Conservation (phyloP, 176 grass and related monocot species). For the Phoenix roebelenii region DNA sequence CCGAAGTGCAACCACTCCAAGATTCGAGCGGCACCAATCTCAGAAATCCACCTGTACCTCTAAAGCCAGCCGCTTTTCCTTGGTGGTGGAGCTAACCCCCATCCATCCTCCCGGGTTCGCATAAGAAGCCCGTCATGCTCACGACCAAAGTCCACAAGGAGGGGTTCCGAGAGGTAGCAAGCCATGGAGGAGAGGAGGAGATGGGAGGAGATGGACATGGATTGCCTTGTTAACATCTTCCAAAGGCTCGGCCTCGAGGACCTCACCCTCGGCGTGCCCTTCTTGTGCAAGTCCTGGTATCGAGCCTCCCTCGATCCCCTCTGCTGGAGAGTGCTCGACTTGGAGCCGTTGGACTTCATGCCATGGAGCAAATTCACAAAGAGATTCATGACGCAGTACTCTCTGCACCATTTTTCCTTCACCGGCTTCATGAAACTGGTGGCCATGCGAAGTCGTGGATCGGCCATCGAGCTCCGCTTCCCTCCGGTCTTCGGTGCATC, state of each 20-base stretch:
- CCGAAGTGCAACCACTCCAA: no score
- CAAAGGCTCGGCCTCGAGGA: not conserved
- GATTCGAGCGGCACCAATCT: no score
- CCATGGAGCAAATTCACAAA: not conserved
- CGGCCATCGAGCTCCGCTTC: not conserved
- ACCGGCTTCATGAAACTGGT: not conserved
- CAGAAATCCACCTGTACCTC: no score
- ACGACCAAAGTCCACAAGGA: no score
- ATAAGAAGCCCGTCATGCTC: no score
- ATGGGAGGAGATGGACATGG: constrained; percentile 7
- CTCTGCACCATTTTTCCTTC: not conserved
- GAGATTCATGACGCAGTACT: not conserved
- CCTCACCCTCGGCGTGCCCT: not conserved
- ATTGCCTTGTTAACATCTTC: constrained; percentile 1
- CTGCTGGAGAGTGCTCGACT: not conserved
- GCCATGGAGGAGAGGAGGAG: not conserved
- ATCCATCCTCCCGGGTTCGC: no score
- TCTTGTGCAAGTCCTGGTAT: not conserved
- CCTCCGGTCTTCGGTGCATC: not conserved
- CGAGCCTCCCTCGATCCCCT: not conserved
- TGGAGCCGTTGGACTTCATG: not conserved
- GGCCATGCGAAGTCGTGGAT: not conserved
- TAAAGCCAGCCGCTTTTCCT: no score
- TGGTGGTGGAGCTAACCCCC: no score
- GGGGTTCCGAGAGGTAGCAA: not conserved